Evolutionary conservation across 345 rosid genomes (phyloP).

Genomic region (Gossypium bickii): DNA sequence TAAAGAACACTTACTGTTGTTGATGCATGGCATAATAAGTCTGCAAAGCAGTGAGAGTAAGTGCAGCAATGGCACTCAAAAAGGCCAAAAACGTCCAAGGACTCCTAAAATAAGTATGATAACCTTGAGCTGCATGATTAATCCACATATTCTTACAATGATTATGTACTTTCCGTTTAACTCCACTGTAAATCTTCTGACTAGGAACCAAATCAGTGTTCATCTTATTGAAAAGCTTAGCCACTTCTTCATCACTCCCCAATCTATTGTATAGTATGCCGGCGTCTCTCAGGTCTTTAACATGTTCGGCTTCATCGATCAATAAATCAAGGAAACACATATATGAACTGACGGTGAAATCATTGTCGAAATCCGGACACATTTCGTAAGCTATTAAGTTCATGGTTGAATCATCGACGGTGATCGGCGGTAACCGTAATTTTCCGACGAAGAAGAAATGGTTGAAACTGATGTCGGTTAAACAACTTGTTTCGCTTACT

Average conservation of each 20-base stretch:
- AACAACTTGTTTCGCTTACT: no score
- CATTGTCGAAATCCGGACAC: no score
- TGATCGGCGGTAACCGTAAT: no score
- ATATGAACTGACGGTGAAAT: no score
- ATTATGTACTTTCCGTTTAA: neutral
- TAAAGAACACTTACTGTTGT: neutral
- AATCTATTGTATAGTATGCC: constrained; percentile 14
- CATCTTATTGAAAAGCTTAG: constrained; percentile 7
- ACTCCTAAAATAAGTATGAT: neutral
- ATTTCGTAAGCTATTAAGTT: no score
- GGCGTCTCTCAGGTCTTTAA: constrained; percentile 11
- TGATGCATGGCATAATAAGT: neutral
- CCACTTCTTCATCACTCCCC: constrained; percentile 11
- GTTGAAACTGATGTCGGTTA: no score
- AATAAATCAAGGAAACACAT: no score
- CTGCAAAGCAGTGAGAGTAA: neutral
- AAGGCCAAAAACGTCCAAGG: constrained; percentile 9
- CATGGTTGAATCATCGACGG: no score
- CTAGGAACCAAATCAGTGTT: constrained; percentile 5
- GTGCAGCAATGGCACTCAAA: neutral
- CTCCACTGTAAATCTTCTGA: neutral
- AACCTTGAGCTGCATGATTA: neutral
- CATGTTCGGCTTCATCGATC: constrained; percentile 20
- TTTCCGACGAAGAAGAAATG: no score
- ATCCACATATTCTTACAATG: neutral